phyloP scores from a whole-genome alignment of 139 green algal species.

The Closterium sp. region DNA sequence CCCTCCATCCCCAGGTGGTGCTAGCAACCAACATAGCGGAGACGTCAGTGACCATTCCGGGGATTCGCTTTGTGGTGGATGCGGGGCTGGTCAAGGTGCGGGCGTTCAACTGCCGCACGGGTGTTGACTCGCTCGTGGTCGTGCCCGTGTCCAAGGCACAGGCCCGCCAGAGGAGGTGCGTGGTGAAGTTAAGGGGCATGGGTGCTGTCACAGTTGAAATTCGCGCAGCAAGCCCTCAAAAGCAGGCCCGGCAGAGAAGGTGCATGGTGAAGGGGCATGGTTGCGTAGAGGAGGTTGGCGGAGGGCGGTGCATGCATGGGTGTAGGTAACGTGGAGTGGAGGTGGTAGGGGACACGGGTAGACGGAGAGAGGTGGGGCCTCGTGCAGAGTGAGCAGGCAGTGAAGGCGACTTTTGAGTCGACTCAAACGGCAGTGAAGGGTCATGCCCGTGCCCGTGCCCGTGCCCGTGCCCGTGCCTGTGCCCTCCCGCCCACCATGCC shows the following conservation, averaged over 20 bases:
- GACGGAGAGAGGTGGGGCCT: not conserved
- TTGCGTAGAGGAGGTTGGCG: not conserved
- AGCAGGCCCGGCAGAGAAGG: not conserved
- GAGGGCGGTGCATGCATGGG: too few relatives aligned
- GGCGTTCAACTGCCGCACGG: constrained; percentile 82
- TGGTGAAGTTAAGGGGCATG: too few relatives aligned
- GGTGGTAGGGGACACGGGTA: not conserved
- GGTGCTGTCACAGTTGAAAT: too few relatives aligned
- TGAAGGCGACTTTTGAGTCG: too few relatives aligned
- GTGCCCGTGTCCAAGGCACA: constrained; percentile 75
- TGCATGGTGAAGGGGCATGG: not conserved
- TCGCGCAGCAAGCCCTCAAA: too few relatives aligned
- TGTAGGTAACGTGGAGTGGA: not conserved
- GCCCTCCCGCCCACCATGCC: too few relatives aligned
- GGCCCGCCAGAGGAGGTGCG: constrained; percentile 37
- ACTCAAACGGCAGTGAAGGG: too few relatives aligned
- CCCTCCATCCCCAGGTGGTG: constrained; percentile 68
- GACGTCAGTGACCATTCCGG: constrained; percentile 96
- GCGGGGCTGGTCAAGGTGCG: constrained; percentile 56
- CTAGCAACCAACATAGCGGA: constrained; percentile 98
- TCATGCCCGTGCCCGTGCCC: too few relatives aligned
- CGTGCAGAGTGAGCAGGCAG: too few relatives aligned
- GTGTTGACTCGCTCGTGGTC: constrained; percentile 92
- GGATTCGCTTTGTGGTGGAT: constrained; percentile 61
- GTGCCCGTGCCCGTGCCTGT: too few relatives aligned